Evolutionary conservation across 192 early-diverging fungal genomes (phyloP).

Genomic region (Entomortierella beljakovae): DNA sequence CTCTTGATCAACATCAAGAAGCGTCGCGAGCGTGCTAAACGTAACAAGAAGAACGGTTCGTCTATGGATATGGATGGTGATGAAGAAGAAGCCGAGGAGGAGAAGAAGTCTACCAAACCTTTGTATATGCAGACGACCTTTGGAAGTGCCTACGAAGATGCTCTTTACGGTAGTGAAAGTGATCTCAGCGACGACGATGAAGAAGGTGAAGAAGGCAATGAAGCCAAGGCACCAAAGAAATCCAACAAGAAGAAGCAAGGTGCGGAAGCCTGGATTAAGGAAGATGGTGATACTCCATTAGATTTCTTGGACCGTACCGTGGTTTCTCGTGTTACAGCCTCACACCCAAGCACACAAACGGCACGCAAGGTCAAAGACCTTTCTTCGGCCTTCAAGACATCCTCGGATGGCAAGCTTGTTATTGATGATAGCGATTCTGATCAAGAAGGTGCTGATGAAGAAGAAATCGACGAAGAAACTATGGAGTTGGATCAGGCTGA

Average conservation of each 20-base stretch:
- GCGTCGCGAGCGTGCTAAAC: constrained; percentile 86
- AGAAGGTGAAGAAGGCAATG: constrained; percentile 58
- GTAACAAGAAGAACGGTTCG: constrained; percentile 68
- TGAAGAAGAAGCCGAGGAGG: constrained; percentile 63
- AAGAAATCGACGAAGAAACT: constrained; percentile 43
- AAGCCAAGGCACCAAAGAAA: constrained; percentile 27
- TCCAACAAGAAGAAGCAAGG: constrained; percentile 57
- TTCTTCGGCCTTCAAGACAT: constrained; percentile 67
- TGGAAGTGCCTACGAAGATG: constrained; percentile 86
- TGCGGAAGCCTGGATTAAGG: constrained; percentile 70
- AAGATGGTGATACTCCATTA: constrained; percentile 74
- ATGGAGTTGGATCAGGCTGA: constrained; percentile 66
- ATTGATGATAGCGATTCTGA: constrained; percentile 77
- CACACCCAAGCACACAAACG: constrained; percentile 49
- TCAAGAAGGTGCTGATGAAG: constrained; percentile 49
- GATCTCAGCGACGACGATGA: constrained; percentile 87
- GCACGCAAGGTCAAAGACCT: constrained; percentile 57
- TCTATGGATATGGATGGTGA: constrained; percentile 52
- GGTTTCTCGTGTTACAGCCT: constrained; percentile 70
- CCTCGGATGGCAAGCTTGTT: constrained; percentile 83
- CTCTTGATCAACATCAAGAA: constrained; percentile 94
- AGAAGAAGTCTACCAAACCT: constrained; percentile 57
- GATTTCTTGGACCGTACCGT: constrained; percentile 93
- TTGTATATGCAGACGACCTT: constrained; percentile 71
- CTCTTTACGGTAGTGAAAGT: constrained; percentile 92